Evolutionary conservation across 139 green algal species (phyloP).

Genomic region (Tetratostichococcus sp.): DNA sequence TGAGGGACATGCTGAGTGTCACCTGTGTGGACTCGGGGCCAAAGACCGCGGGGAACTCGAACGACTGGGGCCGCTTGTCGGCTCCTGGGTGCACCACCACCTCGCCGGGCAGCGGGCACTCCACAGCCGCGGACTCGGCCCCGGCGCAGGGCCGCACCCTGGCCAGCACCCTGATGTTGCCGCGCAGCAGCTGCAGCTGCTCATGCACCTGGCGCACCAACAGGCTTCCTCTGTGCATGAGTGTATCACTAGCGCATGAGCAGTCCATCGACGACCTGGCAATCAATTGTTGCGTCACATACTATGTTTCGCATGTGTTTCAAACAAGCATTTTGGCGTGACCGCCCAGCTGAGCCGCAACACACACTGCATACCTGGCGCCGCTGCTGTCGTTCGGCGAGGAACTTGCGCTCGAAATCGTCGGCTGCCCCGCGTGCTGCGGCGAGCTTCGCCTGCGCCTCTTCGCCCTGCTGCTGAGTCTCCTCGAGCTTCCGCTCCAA

Average conservation of each 20-base stretch:
- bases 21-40: background rate
- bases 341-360: no score
- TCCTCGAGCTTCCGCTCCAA: background rate
- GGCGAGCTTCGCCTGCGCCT: background rate
- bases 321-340: no score
- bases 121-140: constrained; percentile 15
- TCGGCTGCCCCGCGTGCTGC: no score
- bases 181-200: constrained; percentile 45
- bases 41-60: constrained; percentile 40
- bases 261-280: no score
- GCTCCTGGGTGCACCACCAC: constrained; percentile 28
- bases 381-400: background rate
- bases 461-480: background rate
- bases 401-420: background rate
- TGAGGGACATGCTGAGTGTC: background rate
- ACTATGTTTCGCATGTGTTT: no score
- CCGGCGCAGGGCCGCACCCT: constrained; percentile 29
- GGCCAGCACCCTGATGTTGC: constrained; percentile 73
- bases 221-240: background rate
- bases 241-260: no score
- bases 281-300: no score
- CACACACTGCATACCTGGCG: no score
- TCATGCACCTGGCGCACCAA: constrained; percentile 22
- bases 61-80: constrained; percentile 41
- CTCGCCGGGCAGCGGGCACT: constrained; percentile 44